phyloP scores from a whole-genome alignment of 768 basidiomycete species.

The Phanerodontia chrysosporium region DNA sequence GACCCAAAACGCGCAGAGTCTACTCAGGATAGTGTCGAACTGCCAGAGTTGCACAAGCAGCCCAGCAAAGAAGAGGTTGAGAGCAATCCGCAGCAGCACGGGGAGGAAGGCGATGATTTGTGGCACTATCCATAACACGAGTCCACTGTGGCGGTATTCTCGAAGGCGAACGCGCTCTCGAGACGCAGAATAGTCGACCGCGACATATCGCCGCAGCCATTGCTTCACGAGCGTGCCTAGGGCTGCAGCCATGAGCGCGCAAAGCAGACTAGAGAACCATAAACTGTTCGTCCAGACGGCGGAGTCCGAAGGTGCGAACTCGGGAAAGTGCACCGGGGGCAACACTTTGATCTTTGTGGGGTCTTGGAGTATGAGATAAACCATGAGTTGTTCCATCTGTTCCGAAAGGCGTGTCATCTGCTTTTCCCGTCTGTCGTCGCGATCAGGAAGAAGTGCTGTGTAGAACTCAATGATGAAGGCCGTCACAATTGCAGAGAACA shows the following conservation, averaged over 20 bases:
- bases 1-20: neutral
- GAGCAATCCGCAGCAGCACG: constrained; percentile 8
- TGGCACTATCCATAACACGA: constrained; percentile 2
- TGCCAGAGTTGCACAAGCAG: neutral
- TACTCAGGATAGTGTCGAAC: neutral
- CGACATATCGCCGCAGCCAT: constrained; percentile 9
- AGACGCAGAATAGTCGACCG: constrained; percentile 2
- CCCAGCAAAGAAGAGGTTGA: constrained; percentile 12
- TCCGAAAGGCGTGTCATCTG: neutral
- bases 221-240: constrained; percentile 13
- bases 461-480: constrained; percentile 1
- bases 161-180: constrained; percentile 7
- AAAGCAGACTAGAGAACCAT: constrained; percentile 15
- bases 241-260: constrained; percentile 12
- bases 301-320: neutral
- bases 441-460: neutral
- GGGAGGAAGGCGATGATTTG: constrained; percentile 8
- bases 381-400: neutral
- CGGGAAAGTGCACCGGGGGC: neutral
- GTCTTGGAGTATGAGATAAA: neutral
- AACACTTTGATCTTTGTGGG: neutral
- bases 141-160: neutral
- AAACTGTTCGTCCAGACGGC: constrained; percentile 7
- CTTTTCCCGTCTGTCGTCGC: neutral
- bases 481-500: constrained; percentile 1